Base-by-base conservation (phyloP, 2,329 filamentous ascomycete species). In the Cryphonectria naterciae region DNA sequence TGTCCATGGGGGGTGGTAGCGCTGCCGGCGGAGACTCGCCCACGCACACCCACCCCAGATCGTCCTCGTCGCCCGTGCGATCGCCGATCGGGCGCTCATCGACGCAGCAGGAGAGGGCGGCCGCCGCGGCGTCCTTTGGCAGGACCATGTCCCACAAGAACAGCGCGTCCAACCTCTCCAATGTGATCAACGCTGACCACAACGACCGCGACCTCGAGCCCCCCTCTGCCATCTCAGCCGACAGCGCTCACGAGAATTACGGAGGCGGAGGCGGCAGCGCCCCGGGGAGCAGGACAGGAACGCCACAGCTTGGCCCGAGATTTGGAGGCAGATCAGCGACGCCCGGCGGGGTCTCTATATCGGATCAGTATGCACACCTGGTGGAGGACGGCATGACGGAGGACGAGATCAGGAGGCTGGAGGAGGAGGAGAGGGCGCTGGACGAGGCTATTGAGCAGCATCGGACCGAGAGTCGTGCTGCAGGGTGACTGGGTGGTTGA, bases 371-470 rank as follows among this genome's bases (percentile, higher is more conserved):
- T 62, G 83, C 84, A 25, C 86, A 88, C 72, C 78, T 89, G 46
- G 84, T 88, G 5, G 87, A 89, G 75, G 87, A 88, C n/a, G 85
- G 86, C 65, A 89, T 89, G 87, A 88, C 87, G 64, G 80, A 81
- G 11, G 87, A 85, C 0, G 86, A 89, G 76, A 86, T 89, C 64
- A 80, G 83, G 67, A 77, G 85, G 73, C 74, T 89, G 58, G 87
- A 88, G 75, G 87, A 88, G 73, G 87, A 89, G 76, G 88, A 90
- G 78, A 77, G 85, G 72, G 83, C 86, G 72, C 79, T 90, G 49
- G 88, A 89, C 69, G 85, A 81, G 19, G 88, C 85, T 41, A 89
- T 89, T 75, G 85, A 86, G 77, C 81, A 83, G 68, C 82, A 81
- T 4, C 82, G 78, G 19, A 64, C 62, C 25, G 72, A 52, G 17